Percentiles rank a stretch among this genome's conserved stretches.
Evolutionary conservation across 768 basidiomycete species (phyloP).

Genomic region (Boletus barrowsii): DNA sequence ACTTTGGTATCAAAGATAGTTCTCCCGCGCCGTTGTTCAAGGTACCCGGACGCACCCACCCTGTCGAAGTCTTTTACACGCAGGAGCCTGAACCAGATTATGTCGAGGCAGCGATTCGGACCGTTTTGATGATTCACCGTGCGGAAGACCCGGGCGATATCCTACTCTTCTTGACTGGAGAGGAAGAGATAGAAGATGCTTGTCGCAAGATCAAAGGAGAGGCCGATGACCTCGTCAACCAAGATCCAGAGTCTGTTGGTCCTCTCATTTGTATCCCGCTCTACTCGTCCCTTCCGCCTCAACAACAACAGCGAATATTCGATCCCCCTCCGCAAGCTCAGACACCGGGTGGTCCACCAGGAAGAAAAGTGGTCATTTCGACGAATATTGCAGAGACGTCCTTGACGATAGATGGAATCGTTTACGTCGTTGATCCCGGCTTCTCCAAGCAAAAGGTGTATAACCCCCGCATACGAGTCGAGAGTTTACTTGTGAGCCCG

Average conservation of each 20-base stretch:
- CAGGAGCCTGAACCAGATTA: constrained; percentile 94
- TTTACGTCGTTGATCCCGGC: constrained; percentile 98
- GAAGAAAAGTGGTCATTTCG: constrained; percentile 90
- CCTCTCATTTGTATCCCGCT: constrained; percentile 88
- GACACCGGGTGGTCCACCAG: constrained; percentile 67
- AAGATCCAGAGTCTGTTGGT: constrained; percentile 73
- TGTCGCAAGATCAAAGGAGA: constrained; percentile 92
- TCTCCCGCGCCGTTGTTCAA: constrained; percentile 76
- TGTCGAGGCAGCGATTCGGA: constrained; percentile 94
- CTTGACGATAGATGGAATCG: constrained; percentile 96
- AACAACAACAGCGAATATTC: constrained; percentile 96
- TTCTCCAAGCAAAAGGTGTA: constrained; percentile 99
- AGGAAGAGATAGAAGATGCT: constrained; percentile 97
- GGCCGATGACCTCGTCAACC: constrained; percentile 76
- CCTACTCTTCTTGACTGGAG: constrained; percentile 93
- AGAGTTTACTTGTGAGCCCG: constrained; percentile 87
- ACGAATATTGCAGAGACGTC: constrained; percentile 99
- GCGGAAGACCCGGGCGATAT: constrained; percentile 93
- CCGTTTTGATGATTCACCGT: constrained; percentile 95
- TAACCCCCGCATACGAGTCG: constrained; percentile 95
- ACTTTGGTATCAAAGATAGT: constrained; percentile 58
- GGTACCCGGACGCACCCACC: constrained; percentile 90
- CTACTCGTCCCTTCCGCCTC: constrained; percentile 91
- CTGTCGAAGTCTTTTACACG: constrained; percentile 94
- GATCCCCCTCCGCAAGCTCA: constrained; percentile 75